Evolutionary conservation across 164 flowering plant species (phyloP).

Genomic region (Nymphaea colorata): DNA sequence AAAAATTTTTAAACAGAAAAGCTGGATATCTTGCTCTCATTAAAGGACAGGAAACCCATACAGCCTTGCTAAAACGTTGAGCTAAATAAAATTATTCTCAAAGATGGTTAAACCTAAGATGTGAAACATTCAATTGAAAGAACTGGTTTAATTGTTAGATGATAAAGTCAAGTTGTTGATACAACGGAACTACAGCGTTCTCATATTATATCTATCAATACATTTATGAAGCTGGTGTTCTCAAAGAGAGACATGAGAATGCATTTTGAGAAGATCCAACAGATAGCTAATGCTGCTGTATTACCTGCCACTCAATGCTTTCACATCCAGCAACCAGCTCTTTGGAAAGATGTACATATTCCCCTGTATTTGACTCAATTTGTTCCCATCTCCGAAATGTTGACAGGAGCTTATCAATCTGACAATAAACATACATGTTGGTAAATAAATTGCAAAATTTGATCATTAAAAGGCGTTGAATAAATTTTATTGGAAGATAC

Average conservation of each 20-base stretch:
- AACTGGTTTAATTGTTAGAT: not conserved
- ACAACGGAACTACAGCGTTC: not conserved
- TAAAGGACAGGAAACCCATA: not conserved
- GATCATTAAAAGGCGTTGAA: not conserved
- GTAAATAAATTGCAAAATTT: not conserved
- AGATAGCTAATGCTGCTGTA: not conserved
- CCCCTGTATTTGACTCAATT: slow-evolving; percentile 35
- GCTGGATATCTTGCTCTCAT: not conserved
- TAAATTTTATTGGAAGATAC: not conserved
- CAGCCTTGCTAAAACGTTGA: not conserved
- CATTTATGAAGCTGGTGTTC: not conserved
- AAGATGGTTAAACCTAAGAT: not conserved
- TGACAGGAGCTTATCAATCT: slow-evolving; percentile 79
- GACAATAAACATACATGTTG: not conserved
- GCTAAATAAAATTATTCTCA: not conserved
- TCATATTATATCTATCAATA: too few species aligned
- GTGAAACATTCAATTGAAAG: not conserved
- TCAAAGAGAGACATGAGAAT: not conserved
- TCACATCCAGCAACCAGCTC: slow-evolving; percentile 65
- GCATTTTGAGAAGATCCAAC: not conserved
- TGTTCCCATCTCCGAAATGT: slow-evolving; percentile 72
- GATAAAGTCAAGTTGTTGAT: not conserved
- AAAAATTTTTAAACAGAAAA: not conserved
- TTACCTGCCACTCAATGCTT: slow-evolving; percentile 97
- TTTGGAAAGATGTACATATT: slow-evolving; percentile 39